Percentiles rank a stretch among this genome's conserved stretches.
Evolutionary conservation across 257 asterid species (phyloP).

Genomic region (Cynanchum wilfordii): DNA sequence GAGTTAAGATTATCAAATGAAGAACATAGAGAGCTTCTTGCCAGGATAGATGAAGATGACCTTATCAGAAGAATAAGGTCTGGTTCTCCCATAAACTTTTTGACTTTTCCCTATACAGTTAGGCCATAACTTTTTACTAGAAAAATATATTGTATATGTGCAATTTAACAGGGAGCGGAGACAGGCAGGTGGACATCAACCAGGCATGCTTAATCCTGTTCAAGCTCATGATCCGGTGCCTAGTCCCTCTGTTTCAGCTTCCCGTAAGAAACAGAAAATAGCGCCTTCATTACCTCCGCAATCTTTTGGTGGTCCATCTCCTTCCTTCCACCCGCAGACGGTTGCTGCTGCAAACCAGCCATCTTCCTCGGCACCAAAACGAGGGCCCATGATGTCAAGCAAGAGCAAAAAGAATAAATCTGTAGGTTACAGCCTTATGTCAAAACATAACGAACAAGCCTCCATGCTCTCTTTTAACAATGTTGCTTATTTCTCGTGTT

Average conservation of each 20-base stretch:
- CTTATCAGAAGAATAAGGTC: slow-evolving; percentile 77
- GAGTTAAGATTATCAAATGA: slow-evolving; percentile 87
- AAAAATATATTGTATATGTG: not conserved
- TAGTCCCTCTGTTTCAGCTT: slow-evolving; percentile 30
- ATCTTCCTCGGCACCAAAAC: slow-evolving; percentile 57
- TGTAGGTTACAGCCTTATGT: slow-evolving; percentile 31
- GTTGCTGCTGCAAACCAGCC: slow-evolving; percentile 46
- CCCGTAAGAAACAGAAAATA: slow-evolving; percentile 28
- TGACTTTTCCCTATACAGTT: too few relatives aligned
- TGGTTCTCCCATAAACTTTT: not conserved
- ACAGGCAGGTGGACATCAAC: slow-evolving; percentile 28
- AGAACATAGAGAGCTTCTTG: slow-evolving; percentile 82
- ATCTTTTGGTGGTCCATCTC: slow-evolving; percentile 26
- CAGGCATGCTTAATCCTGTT: slow-evolving; percentile 20
- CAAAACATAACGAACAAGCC: not conserved
- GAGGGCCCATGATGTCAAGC: slow-evolving; percentile 46
- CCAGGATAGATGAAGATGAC: slow-evolving; percentile 75
- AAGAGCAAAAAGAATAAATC: slow-evolving; percentile 61
- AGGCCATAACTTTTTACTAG: not conserved
- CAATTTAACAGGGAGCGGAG: slow-evolving; percentile 29
- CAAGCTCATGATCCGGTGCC: slow-evolving; percentile 34
- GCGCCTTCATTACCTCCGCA: slow-evolving; percentile 24
- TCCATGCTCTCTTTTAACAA: not conserved
- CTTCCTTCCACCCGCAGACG: slow-evolving; percentile 26
- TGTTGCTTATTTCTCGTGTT: not conserved